Conservation (phyloP, 2,329 filamentous ascomycete species). For the Penicillium sp. region DNA sequence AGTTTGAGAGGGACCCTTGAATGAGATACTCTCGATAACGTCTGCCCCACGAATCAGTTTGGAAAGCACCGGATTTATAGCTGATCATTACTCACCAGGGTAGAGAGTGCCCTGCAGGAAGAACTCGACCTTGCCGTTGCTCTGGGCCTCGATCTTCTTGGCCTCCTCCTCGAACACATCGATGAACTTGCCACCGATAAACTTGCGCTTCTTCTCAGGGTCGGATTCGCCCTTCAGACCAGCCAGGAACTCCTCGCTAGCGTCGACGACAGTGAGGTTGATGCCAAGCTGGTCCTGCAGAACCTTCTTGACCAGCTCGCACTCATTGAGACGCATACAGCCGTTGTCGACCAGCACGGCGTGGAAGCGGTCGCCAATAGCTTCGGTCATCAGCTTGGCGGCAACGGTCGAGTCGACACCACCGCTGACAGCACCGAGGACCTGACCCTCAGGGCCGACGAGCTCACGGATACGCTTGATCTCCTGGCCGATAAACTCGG, state of each 20-base stretch:
- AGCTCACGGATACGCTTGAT: constrained; percentile 72
- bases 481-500: constrained; percentile 73
- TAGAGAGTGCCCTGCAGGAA: constrained; percentile 85
- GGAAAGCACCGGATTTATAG: not conserved
- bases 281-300: constrained; percentile 76
- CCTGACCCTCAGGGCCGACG: constrained; percentile 76
- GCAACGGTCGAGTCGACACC: constrained; percentile 89
- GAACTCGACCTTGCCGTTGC: constrained; percentile 65
- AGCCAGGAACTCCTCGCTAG: constrained; percentile 67
- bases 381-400: constrained; percentile 65
- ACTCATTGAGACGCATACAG: constrained; percentile 80
- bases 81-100: constrained; percentile 52
- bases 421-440: constrained; percentile 72
- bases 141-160: constrained; percentile 17
- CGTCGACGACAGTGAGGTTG: constrained; percentile 84
- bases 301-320: constrained; percentile 71
- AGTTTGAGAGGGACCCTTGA: constrained; percentile 65
- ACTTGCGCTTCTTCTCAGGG: constrained; percentile 84
- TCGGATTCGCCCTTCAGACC: constrained; percentile 69
- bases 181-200: constrained; percentile 80
- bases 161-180: constrained; percentile 77
- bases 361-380: constrained; percentile 79
- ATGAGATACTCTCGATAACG: constrained; percentile 58
- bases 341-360: constrained; percentile 83
- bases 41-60: not conserved